Evolutionary conservation across 1,139 yeast genomes (phyloP).

Genomic region (Scheffersomyces titani): DNA sequence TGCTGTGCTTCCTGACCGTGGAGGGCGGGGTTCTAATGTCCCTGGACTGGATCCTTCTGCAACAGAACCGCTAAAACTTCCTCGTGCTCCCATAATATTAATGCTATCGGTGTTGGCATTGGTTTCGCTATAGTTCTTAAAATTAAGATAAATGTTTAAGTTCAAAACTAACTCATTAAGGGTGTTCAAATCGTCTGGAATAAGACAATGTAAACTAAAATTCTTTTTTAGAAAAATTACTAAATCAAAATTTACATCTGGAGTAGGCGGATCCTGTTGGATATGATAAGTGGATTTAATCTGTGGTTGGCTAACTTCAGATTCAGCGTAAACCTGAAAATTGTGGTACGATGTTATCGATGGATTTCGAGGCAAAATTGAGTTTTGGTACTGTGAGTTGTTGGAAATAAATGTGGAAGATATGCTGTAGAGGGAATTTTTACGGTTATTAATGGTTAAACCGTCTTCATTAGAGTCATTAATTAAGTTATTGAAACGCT

Average conservation of each 20-base stretch:
- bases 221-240: conserved; percentile 36
- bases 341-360: not conserved
- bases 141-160: conserved; percentile 36
- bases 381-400: not conserved
- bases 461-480: conserved; percentile 5
- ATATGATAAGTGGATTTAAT: not conserved
- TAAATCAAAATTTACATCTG: conserved; percentile 32
- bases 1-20: not conserved
- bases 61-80: not conserved
- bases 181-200: conserved; percentile 38
- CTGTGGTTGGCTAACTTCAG: not conserved
- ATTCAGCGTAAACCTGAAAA: not conserved
- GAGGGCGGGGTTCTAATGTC: not conserved
- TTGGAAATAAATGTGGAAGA: not conserved
- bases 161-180: conserved; percentile 38
- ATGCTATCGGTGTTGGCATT: not conserved
- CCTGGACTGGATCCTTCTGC: not conserved
- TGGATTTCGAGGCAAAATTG: not conserved
- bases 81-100: not conserved
- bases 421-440: not conserved
- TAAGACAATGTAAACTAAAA: conserved; percentile 34
- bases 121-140: conserved; percentile 17
- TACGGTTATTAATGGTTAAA: not conserved
- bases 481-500: conserved; percentile 9
- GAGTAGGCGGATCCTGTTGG: conserved; percentile 1